Evolutionary conservation across 805 yeast species (phyloP).

Genomic region (Saturnispora zaruensis): DNA sequence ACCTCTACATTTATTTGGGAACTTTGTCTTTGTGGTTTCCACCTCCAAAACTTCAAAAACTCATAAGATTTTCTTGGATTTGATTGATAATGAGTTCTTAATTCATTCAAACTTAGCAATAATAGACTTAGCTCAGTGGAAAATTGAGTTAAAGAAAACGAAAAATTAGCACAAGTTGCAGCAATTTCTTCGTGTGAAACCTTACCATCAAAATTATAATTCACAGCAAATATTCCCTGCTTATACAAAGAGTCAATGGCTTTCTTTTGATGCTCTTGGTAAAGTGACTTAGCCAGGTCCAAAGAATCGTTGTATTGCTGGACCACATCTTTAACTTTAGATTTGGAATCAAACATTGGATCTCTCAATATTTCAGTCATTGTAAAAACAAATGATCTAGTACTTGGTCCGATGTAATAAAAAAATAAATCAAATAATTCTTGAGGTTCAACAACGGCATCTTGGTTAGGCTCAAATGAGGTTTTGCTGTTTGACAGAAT

Average conservation of each 20-base stretch:
- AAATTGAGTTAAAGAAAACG: conserved; percentile 54
- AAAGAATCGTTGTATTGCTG: conserved; percentile 40
- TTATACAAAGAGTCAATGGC: conserved; percentile 53
- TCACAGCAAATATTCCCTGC: conserved; percentile 41
- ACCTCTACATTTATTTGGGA: not conserved
- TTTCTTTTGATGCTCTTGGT: conserved; percentile 44
- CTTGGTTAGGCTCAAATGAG: conserved; percentile 32
- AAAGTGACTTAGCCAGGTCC: conserved; percentile 43
- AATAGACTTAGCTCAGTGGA: conserved; percentile 48
- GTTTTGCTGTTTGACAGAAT: conserved; percentile 50
- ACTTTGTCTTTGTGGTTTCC: not conserved
- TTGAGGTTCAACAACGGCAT: conserved; percentile 23
- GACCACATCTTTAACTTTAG: conserved; percentile 32
- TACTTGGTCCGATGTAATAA: conserved; percentile 61
- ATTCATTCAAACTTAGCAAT: conserved; percentile 34
- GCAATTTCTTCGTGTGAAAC: conserved; percentile 73
- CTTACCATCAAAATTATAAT: conserved; percentile 31
- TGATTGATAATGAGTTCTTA: conserved; percentile 6
- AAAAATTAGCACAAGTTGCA: conserved; percentile 76
- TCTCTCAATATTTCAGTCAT: conserved; percentile 52
- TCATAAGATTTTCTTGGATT: conserved; percentile 31
- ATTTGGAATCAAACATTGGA: conserved; percentile 42
- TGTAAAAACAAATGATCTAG: conserved; percentile 57
- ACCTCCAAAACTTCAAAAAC: conserved; percentile 49
- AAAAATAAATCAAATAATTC: conserved; percentile 61